Conservation (phyloP, 805 yeast species). For the Cyberlindnera subsufficiens region DNA sequence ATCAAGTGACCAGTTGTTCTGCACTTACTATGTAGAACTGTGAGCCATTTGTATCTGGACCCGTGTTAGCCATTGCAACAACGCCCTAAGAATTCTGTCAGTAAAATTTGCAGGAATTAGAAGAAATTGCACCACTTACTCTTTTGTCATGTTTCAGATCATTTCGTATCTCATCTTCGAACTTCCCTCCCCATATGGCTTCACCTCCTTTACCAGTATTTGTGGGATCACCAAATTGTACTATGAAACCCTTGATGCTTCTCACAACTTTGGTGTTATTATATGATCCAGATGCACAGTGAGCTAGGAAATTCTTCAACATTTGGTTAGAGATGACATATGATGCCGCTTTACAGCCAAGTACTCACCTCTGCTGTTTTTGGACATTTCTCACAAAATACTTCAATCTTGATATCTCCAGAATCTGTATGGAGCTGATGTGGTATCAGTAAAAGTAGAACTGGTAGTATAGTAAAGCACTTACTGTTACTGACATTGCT, state of each 20-base stretch:
- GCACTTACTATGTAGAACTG: conserved; percentile 53
- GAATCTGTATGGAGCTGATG: conserved; percentile 30
- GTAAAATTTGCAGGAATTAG: not conserved
- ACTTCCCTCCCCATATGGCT: conserved; percentile 71
- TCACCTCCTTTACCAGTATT: conserved; percentile 75
- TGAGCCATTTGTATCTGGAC: conserved; percentile 61
- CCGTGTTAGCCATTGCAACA: conserved; percentile 67
- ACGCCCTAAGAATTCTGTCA: conserved; percentile 34
- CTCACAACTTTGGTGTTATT: conserved; percentile 60
- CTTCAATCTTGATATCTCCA: conserved; percentile 34
- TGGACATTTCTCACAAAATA: conserved; percentile 34
- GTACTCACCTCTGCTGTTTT: conserved; percentile 30
- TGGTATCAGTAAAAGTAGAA: not conserved
- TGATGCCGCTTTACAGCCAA: too few relatives aligned
- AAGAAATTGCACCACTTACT: conserved; percentile 37
- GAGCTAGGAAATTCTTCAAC: conserved; percentile 36
- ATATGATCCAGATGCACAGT: conserved; percentile 38
- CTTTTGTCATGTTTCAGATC: conserved; percentile 58
- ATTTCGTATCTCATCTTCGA: conserved; percentile 74
- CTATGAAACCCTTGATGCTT: conserved; percentile 63
- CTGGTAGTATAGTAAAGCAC: not conserved
- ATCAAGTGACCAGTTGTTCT: not conserved
- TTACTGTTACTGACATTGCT: conserved; percentile 1
- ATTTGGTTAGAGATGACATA: not conserved
- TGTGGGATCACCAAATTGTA: conserved; percentile 87